phyloP scores from a whole-genome alignment of 257 asterid species.

The Cinchona pubescens region DNA sequence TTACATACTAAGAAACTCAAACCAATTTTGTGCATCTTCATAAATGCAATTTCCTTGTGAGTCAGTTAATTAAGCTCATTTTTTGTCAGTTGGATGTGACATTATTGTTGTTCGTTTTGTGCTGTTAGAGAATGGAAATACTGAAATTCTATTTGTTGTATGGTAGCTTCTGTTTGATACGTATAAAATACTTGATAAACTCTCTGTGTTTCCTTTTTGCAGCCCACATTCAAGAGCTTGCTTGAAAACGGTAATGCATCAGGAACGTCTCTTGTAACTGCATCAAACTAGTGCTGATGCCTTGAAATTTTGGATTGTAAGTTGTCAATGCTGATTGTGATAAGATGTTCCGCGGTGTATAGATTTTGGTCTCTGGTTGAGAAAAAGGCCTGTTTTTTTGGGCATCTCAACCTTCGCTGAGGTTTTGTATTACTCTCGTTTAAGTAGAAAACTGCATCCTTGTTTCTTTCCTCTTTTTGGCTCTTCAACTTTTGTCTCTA shows the following conservation, averaged over 20 bases:
- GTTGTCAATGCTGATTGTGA: background rate
- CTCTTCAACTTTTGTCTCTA: background rate
- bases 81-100: background rate
- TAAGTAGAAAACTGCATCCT: background rate
- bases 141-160: background rate
- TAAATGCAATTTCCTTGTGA: background rate
- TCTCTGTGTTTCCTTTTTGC: conserved; percentile 28
- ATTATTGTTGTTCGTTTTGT: background rate
- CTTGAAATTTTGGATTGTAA: background rate
- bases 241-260: conserved; percentile 54
- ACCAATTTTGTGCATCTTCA: background rate
- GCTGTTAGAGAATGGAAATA: background rate
- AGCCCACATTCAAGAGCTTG: conserved; percentile 45
- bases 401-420: background rate
- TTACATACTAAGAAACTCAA: too few relatives aligned
- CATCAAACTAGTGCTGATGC: conserved; percentile 36
- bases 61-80: background rate
- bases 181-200: background rate
- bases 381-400: background rate
- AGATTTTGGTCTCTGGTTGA: background rate
- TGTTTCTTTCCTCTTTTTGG: background rate
- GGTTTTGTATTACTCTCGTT: background rate
- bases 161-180: background rate
- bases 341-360: background rate
- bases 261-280: conserved; percentile 39